A percentile compares a stretch with the other conserved stretches of the same genome.
Conservation (phyloP, 148 eudicot genomes). For the Polygonum maritimum region DNA sequence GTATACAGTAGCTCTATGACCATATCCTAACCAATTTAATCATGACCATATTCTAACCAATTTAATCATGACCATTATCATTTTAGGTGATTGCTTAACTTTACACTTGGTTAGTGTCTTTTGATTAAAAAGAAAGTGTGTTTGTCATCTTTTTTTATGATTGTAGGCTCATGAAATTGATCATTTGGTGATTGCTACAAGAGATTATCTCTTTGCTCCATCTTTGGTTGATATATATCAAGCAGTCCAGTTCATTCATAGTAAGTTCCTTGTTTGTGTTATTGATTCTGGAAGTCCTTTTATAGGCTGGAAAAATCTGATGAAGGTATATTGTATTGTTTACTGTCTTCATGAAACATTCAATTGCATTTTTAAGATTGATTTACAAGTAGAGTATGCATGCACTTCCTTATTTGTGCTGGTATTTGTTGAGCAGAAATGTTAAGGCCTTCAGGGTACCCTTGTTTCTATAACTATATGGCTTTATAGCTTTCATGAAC, state of each 20-base stretch:
- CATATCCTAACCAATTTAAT: background rate
- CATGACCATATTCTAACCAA: background rate
- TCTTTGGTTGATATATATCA: slow-evolving; percentile 52
- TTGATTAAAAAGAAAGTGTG: background rate
- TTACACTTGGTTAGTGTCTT: background rate
- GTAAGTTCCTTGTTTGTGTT: slow-evolving; percentile 27
- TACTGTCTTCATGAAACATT: background rate
- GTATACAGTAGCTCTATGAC: background rate
- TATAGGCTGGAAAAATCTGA: background rate
- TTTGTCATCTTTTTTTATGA: background rate
- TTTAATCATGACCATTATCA: background rate
- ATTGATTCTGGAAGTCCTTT: background rate
- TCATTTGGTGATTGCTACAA: slow-evolving; percentile 87
- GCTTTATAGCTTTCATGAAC: background rate
- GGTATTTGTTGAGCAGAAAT: background rate
- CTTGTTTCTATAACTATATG: background rate
- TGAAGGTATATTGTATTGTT: slow-evolving; percentile 1
- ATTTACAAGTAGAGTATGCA: background rate
- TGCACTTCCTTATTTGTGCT: background rate
- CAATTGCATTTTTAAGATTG: background rate
- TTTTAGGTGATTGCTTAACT: background rate
- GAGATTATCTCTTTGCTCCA: slow-evolving; percentile 93
- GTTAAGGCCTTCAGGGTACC: background rate
- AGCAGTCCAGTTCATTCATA: slow-evolving; percentile 81
- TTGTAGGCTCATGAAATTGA: slow-evolving; percentile 70